A percentile compares a stretch with the other conserved stretches of the same genome.
Evolutionary conservation across 2,329 filamentous ascomycete species (phyloP).

Genomic region (Pyrenochaeta sp.): DNA sequence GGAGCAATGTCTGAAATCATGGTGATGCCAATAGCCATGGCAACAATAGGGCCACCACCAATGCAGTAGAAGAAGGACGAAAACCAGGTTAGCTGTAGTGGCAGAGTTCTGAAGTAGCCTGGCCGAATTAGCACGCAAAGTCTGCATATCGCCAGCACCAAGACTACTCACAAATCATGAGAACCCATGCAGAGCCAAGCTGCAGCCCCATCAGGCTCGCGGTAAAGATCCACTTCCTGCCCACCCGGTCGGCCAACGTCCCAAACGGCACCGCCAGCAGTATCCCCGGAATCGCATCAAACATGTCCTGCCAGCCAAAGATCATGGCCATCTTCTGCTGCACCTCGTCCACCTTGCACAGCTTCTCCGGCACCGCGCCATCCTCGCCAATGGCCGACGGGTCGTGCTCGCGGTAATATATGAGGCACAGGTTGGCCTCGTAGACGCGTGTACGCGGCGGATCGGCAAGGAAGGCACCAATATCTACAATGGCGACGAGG

Average conservation of each 20-base stretch:
- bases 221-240: constrained; percentile 55
- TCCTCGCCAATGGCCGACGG: constrained; percentile 51
- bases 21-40: constrained; percentile 57
- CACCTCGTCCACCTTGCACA: constrained; percentile 59
- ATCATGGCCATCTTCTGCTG: constrained; percentile 59
- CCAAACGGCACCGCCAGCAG: constrained; percentile 59
- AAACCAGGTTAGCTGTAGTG: constrained; percentile 58
- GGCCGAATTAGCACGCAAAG: no score
- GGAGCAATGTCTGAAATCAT: constrained; percentile 61
- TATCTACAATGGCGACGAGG: constrained; percentile 55
- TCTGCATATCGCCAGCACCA: constrained; percentile 5
- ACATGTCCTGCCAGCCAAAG: constrained; percentile 59
- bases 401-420: constrained; percentile 53
- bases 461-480: constrained; percentile 54
- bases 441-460: constrained; percentile 58
- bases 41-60: constrained; percentile 57
- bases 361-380: constrained; percentile 55
- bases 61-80: constrained; percentile 56
- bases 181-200: constrained; percentile 38
- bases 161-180: constrained; percentile 40
- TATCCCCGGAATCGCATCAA: constrained; percentile 53
- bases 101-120: constrained; percentile 48
- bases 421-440: constrained; percentile 58
- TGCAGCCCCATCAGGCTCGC: constrained; percentile 53
- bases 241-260: constrained; percentile 57